Conservation (phyloP, 805 yeast species). For the Yamadazyma tumulicola region DNA sequence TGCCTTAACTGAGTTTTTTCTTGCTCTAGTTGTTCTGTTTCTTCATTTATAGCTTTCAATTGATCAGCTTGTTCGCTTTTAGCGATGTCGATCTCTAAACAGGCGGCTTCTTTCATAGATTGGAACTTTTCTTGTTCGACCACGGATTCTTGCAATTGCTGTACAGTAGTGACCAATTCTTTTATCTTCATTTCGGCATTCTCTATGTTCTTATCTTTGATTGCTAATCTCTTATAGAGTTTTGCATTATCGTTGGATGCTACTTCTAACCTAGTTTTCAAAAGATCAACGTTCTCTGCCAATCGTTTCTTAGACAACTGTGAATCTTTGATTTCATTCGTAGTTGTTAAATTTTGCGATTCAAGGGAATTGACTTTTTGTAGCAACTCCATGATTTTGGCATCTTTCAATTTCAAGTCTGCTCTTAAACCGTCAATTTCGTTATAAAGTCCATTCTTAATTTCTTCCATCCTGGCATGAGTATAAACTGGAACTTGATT, state of each 20-base stretch:
- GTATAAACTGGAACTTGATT: slow-evolving; percentile 32
- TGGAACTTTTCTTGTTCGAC: neutral
- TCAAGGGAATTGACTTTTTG: slow-evolving; percentile 15
- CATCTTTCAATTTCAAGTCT: slow-evolving; percentile 13
- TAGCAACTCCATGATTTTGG: slow-evolving; percentile 16
- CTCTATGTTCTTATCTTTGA: slow-evolving; percentile 4
- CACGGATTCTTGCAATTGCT: neutral
- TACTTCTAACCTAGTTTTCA: slow-evolving; percentile 22
- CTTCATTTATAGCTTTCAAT: neutral
- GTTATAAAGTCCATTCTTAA: slow-evolving; percentile 19
- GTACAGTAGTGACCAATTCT: neutral
- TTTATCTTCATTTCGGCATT: neutral
- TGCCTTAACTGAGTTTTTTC: neutral
- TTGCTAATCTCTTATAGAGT: slow-evolving; percentile 20
- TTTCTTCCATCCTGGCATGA: slow-evolving; percentile 21
- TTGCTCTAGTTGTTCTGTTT: neutral
- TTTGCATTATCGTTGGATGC: slow-evolving; percentile 26
- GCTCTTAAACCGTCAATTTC: slow-evolving; percentile 16
- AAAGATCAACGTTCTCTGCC: slow-evolving; percentile 18
- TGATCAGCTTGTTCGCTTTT: neutral
- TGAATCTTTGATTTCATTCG: slow-evolving; percentile 17
- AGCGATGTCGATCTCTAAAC: neutral
- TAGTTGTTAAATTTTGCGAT: slow-evolving; percentile 11
- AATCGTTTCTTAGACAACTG: slow-evolving; percentile 14
- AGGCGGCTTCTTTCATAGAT: too few species aligned